These are phyloP conservation scores for Dendrocalamus latiflorus DNA, from an alignment of 202 grass and related monocot genomes.

Conservation along the genomic window DNA sequence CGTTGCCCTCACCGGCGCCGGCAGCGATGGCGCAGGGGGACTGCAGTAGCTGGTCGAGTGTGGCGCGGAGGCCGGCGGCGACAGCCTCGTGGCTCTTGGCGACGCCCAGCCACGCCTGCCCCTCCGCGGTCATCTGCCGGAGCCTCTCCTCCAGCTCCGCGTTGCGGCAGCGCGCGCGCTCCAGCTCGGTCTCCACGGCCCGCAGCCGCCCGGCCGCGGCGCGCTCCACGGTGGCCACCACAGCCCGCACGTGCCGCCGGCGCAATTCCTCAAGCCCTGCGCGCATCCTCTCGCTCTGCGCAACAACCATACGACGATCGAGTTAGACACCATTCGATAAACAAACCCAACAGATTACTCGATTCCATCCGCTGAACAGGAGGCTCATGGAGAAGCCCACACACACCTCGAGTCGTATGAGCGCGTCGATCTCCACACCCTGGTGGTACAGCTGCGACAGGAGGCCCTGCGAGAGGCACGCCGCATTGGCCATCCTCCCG, in stretches of 20 bases:
- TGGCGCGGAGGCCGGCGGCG: slow-evolving; percentile 37
- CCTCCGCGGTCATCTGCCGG: slow-evolving; percentile 38
- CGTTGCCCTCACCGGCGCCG: not conserved
- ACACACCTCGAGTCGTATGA: slow-evolving; percentile 38
- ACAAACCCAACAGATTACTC: not conserved
- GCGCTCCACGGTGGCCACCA: slow-evolving; percentile 38
- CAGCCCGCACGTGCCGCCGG: slow-evolving; percentile 14
- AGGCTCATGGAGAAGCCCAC: not conserved
- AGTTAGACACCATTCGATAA: not conserved
- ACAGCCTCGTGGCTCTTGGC: slow-evolving; percentile 56
- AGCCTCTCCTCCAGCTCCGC: slow-evolving; percentile 53
- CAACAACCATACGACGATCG: accelerated
- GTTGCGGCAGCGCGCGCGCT: slow-evolving; percentile 31
- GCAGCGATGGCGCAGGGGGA: not conserved
- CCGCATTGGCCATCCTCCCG: not conserved
- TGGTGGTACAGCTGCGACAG: slow-evolving; percentile 32
- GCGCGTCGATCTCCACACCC: slow-evolving; percentile 49
- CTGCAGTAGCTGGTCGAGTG: slow-evolving; percentile 50
- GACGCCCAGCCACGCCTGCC: slow-evolving; percentile 50
- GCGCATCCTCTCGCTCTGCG: slow-evolving; percentile 45
- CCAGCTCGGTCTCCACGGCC: slow-evolving; percentile 41
- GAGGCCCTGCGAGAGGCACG: slow-evolving; percentile 8
- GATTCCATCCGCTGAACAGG: too few relatives aligned
- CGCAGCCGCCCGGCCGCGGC: slow-evolving; percentile 12
- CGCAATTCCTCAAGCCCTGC: slow-evolving; percentile 32